Evolutionary conservation across 345 rosid species (phyloP).

Genomic region (Tarenaya hassleriana): DNA sequence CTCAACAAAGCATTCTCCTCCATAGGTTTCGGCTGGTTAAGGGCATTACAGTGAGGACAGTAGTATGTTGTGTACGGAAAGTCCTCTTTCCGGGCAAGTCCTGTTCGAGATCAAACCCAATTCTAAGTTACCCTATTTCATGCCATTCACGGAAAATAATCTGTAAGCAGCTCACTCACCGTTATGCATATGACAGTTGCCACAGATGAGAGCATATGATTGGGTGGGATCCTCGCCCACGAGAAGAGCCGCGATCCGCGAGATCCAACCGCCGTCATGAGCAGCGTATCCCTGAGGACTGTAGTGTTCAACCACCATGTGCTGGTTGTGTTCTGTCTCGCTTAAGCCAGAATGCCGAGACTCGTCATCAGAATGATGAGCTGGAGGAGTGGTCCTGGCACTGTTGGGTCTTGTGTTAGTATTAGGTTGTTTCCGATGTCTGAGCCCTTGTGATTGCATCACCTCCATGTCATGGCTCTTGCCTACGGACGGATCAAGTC

Average conservation of each 20-base stretch:
- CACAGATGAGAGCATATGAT: constrained; percentile 90
- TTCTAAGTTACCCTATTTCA: not conserved
- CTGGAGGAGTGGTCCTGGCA: constrained; percentile 39
- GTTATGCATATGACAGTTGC: constrained; percentile 90
- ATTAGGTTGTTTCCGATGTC: constrained; percentile 65
- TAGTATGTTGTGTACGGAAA: constrained; percentile 61
- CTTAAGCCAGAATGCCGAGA: constrained; percentile 30
- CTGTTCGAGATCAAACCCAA: constrained; percentile 34
- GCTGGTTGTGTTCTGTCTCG: constrained; percentile 47
- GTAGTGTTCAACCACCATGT: constrained; percentile 59
- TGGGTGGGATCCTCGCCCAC: constrained; percentile 95
- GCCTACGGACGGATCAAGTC: constrained; percentile 36
- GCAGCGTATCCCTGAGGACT: constrained; percentile 44
- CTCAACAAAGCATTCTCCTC: constrained; percentile 27
- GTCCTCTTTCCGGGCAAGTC: constrained; percentile 81
- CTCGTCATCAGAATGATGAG: constrained; percentile 39
- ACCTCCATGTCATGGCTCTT: constrained; percentile 65
- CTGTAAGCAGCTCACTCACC: constrained; percentile 42
- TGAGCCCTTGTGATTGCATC: constrained; percentile 57
- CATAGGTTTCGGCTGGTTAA: constrained; percentile 53
- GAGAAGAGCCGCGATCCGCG: constrained; percentile 88
- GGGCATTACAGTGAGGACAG: constrained; percentile 81
- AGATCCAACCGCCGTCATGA: constrained; percentile 75
- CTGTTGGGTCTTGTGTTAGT: constrained; percentile 41
- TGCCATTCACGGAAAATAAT: too few species aligned